phyloP scores from a whole-genome alignment of 345 rosid genomes.

The Psidium friedrichsthalianum region DNA sequence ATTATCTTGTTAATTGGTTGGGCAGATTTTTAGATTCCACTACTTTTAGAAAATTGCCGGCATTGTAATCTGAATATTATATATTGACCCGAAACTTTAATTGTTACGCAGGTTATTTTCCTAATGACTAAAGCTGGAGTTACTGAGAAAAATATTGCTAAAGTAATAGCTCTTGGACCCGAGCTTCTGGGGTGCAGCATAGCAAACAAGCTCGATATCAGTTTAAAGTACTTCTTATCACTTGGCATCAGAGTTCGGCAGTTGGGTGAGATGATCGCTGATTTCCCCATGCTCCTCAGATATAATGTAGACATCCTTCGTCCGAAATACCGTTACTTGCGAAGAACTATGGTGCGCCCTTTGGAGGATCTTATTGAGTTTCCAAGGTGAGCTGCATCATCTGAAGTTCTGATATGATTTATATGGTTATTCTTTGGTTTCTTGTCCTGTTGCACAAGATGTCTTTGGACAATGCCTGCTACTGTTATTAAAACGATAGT shows the following conservation, averaged over 20 bases:
- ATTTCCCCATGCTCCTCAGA: slow-evolving; percentile 79
- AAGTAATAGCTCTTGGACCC: slow-evolving; percentile 72
- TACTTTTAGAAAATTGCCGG: not conserved
- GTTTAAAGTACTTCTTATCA: slow-evolving; percentile 62
- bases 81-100: not conserved
- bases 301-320: slow-evolving; percentile 62
- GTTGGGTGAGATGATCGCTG: slow-evolving; percentile 80
- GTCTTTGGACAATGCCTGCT: not conserved
- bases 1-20: not conserved
- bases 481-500: not conserved
- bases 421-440: not conserved
- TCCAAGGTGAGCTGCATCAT: slow-evolving; percentile 48
- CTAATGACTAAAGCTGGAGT: slow-evolving; percentile 85
- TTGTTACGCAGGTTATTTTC: slow-evolving; percentile 49
- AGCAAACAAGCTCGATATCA: slow-evolving; percentile 56
- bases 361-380: slow-evolving; percentile 77
- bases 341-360: slow-evolving; percentile 79
- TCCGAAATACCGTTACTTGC: slow-evolving; percentile 69
- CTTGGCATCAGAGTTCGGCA: slow-evolving; percentile 54
- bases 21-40: not conserved
- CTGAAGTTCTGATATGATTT: not conserved
- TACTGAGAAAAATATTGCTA: slow-evolving; percentile 55
- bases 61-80: not conserved
- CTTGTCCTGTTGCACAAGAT: not conserved
- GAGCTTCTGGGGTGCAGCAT: slow-evolving; percentile 88